These are phyloP conservation scores for Amylostereum areolatum DNA, from an alignment of 1,284 basidiomycete genomes.

Conservation along the genomic window DNA sequence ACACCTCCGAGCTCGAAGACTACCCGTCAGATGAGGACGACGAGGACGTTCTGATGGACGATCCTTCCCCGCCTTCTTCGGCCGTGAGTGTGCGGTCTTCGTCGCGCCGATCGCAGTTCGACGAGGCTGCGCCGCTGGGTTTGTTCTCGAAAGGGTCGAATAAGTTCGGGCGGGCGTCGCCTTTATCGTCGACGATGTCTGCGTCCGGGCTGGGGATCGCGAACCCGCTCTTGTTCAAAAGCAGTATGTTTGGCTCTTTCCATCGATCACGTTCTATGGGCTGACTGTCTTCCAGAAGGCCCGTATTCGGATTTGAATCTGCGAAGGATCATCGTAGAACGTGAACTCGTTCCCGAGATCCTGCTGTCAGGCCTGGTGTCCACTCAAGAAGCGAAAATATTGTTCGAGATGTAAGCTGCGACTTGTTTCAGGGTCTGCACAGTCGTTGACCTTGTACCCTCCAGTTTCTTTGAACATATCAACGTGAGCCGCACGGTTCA, in stretches of 20 bases:
- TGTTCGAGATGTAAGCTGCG: constrained; percentile 38
- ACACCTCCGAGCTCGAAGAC: constrained; percentile 25
- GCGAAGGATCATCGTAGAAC: constrained; percentile 38
- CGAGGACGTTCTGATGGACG: constrained; percentile 19
- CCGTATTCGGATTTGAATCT: constrained; percentile 26
- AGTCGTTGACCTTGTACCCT: neutral
- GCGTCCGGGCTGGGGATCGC: constrained; percentile 20
- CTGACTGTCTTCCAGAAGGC: constrained; percentile 20
- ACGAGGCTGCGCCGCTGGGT: constrained; percentile 21
- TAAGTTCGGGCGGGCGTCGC: constrained; percentile 11
- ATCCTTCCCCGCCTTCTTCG: constrained; percentile 9
- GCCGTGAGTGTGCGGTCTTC: neutral
- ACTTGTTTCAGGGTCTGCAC: neutral
- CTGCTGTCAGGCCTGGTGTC: constrained; percentile 36
- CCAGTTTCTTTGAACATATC: constrained; percentile 30
- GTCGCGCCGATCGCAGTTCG: constrained; percentile 11
- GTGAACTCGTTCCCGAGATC: constrained; percentile 36
- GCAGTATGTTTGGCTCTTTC: constrained; percentile 15
- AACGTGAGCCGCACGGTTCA: constrained; percentile 18
- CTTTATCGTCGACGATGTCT: neutral
- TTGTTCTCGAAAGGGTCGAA: constrained; percentile 25
- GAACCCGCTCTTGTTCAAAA: constrained; percentile 22
- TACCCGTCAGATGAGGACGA: constrained; percentile 18
- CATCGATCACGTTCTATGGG: constrained; percentile 12
- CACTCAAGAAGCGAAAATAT: constrained; percentile 33